Conservation (phyloP, 2,329 filamentous ascomycete species). For the Phaeosphaeriaceae sp. region DNA sequence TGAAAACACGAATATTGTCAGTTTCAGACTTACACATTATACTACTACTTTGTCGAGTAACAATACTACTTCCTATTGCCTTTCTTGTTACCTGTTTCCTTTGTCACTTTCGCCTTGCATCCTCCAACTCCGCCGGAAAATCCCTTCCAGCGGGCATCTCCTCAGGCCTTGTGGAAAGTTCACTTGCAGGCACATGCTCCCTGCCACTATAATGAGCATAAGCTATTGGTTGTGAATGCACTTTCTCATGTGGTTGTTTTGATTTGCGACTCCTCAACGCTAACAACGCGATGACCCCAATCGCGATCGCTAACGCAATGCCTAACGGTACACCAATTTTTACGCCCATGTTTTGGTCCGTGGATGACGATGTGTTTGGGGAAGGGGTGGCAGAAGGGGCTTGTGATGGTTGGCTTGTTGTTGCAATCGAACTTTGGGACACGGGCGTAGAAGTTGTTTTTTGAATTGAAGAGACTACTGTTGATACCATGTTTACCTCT, state of each 20-base stretch:
- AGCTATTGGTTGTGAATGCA: neutral
- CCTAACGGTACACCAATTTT: neutral
- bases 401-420: neutral
- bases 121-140: no score
- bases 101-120: no score
- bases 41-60: no score
- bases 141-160: no score
- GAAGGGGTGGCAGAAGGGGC: neutral
- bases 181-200: no score
- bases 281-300: slow-evolving; percentile 1
- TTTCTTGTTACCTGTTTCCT: no score
- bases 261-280: neutral
- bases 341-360: neutral
- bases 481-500: neutral
- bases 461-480: neutral
- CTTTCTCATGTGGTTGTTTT: neutral
- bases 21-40: no score
- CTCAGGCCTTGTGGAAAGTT: no score
- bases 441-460: neutral
- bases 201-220: neutral
- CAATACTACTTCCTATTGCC: no score
- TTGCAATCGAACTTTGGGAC: neutral
- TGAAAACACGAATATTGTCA: no score
- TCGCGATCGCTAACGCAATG: neutral
- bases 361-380: neutral